Evolutionary conservation across 2,329 filamentous ascomycete species (phyloP), one percentile per base, ranked within the genome.

Genomic region (Trichothecium sympodiale): DNA sequence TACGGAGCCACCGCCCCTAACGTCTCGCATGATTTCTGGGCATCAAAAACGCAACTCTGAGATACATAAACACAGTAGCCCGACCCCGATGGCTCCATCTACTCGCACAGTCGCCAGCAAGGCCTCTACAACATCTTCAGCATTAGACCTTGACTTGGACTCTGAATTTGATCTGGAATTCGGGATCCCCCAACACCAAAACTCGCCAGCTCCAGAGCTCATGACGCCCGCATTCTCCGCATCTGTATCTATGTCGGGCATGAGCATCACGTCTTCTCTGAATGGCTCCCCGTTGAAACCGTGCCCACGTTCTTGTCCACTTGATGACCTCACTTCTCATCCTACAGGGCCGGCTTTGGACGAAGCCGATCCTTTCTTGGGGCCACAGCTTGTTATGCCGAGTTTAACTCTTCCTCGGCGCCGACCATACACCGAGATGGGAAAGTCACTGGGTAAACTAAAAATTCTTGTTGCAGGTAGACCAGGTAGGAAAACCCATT

Each of bases 351-450:
- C 20, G 20, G 20, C 20, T 6, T 25, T 10, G 20, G 20, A 6
- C 10, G 20, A 25, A 25, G 20, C 10, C 23, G 46, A 45, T 8
- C 29, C 38, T 25, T 25, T 25, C 6, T 10, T 25, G 6, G 20
- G 65, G 29, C 81, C 82, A 17, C 88, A 96, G 56, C 71, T 98
- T n/a, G 84, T 98, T 41, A 98, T 98, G 91, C 91, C 91, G 5
- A 94, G 87, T 51, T 80, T 98, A 49, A 79, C 76, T 42, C 91
- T 98, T 74, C 89, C 91, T 4, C 83, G 77, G 41, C 77, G 91
- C 34, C 73, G 87, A 35, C 88, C 88, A 0, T 96, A 96, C 55
- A 95, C 91, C 0, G 77, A 83, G n/a, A 73, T 74, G 32, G 91
- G 91, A 13, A 89, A 82, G 60, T 71, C 71, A 25, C 73, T 96